Conservation (phyloP, 441 rosid species). For the Populus hybrid region DNA sequence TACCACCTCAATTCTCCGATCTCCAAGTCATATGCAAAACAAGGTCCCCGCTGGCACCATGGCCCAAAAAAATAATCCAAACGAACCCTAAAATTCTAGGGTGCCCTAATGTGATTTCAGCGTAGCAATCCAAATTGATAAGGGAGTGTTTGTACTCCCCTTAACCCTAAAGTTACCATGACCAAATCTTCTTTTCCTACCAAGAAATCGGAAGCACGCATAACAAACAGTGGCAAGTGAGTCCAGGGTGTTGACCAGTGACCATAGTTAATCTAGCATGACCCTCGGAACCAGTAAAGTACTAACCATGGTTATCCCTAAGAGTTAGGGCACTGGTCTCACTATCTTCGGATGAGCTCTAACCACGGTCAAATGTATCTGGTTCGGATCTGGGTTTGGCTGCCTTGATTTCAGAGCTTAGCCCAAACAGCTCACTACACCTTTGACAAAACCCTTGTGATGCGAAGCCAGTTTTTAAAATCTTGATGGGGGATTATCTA, state of each 20-base stretch:
- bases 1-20: constrained; percentile 23
- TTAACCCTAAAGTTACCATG: background rate
- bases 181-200: constrained; percentile 23
- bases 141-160: background rate
- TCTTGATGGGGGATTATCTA: constrained; percentile 14
- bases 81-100: background rate
- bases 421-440: constrained; percentile 18
- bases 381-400: constrained; percentile 6
- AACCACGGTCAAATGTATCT: constrained; percentile 34
- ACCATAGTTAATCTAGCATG: constrained; percentile 23
- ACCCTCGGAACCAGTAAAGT: constrained; percentile 21
- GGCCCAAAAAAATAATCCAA: background rate
- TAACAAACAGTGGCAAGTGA: constrained; percentile 33
- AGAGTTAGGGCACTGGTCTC: constrained; percentile 34
- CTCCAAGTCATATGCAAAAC: background rate
- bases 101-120: background rate
- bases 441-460: constrained; percentile 21
- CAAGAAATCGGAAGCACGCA: constrained; percentile 30
- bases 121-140: background rate
- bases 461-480: constrained; percentile 9
- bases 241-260: constrained; percentile 39
- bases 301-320: constrained; percentile 31
- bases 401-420: constrained; percentile 41
- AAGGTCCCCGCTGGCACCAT: constrained; percentile 19
- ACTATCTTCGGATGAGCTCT: constrained; percentile 10